A percentile compares a stretch with the other conserved stretches of the same genome.
Evolutionary conservation across 1,139 yeast species (phyloP).

Genomic region (Kodamaea derodonti): DNA sequence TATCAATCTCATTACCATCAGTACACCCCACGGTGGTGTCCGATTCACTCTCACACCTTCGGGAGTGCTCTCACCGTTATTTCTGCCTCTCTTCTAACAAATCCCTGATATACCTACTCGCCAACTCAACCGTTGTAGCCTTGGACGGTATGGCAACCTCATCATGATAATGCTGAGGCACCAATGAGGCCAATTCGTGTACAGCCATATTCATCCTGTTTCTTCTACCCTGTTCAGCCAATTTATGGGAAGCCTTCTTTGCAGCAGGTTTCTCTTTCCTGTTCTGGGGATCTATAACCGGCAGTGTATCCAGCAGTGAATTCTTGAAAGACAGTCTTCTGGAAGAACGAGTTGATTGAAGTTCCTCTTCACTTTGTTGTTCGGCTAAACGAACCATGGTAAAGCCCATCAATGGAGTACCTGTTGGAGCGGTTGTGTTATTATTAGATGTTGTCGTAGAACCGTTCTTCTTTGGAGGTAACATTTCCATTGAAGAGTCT

Average conservation of each 20-base stretch:
- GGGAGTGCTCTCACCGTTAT: too few relatives aligned
- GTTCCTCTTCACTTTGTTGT: slow-evolving; percentile 16
- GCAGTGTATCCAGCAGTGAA: slow-evolving; percentile 10
- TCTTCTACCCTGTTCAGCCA: slow-evolving; percentile 95
- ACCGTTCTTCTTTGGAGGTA: slow-evolving; percentile 35
- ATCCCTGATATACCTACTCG: slow-evolving; percentile 62
- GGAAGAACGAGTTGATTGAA: slow-evolving; percentile 2
- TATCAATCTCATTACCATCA: too few relatives aligned
- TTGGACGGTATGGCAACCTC: slow-evolving; percentile 69
- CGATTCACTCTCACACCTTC: too few relatives aligned
- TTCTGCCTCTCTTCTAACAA: slow-evolving; percentile 36
- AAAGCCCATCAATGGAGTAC: slow-evolving; percentile 38
- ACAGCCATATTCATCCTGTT: slow-evolving; percentile 88
- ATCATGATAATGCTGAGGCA: slow-evolving; percentile 62
- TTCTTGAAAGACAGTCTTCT: slow-evolving; percentile 3
- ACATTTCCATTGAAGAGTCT: slow-evolving; percentile 34
- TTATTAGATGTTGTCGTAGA: slow-evolving; percentile 10
- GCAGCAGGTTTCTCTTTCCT: slow-evolving; percentile 25
- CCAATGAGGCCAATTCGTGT: slow-evolving; percentile 61
- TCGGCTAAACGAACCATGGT: slow-evolving; percentile 48
- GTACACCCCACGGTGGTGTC: too few relatives aligned
- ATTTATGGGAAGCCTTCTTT: slow-evolving; percentile 79
- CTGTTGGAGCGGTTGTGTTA: slow-evolving; percentile 8
- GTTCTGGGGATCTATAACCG: slow-evolving; percentile 12
- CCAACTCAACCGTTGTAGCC: slow-evolving; percentile 92